These are phyloP conservation scores for Paraphoma sp. DNA, from an alignment of 2,329 filamentous ascomycete genomes.

Conservation along the genomic window DNA sequence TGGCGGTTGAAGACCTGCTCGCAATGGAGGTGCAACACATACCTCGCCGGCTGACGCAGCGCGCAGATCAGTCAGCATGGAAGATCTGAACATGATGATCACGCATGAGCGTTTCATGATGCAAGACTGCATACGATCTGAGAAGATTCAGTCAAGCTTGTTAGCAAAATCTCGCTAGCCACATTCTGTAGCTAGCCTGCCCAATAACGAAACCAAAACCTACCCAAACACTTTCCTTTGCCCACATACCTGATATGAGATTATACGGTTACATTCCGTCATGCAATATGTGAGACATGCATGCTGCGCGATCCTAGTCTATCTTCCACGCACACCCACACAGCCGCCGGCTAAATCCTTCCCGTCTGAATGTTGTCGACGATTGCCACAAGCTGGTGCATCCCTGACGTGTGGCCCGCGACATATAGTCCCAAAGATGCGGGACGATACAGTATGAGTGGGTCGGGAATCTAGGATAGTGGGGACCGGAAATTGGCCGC, in stretches of 20 bases:
- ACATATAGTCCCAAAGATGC: not conserved
- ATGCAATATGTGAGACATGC: not conserved
- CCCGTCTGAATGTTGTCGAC: not conserved
- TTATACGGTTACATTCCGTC: not conserved
- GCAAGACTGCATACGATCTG: not conserved
- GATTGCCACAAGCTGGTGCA: not conserved
- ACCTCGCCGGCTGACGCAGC: not conserved
- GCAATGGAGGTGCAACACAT: not conserved
- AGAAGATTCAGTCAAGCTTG: no score
- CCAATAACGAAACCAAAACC: no score
- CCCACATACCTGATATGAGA: not conserved
- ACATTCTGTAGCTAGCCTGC: no score
- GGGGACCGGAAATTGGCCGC: no score
- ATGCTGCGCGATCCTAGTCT: not conserved
- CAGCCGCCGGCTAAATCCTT: not conserved
- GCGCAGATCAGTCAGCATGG: not conserved
- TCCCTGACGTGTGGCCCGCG: not conserved
- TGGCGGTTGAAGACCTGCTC: constrained; percentile 1
- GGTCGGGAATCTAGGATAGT: not conserved
- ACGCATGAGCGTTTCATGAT: not conserved
- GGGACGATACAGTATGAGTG: not conserved
- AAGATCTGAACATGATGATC: not conserved
- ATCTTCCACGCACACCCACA: not conserved
- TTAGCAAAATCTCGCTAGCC: no score
- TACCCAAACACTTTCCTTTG: not conserved